Conservation (phyloP, 2,329 filamentous ascomycete genomes). For the Penicillium frequentans region DNA sequence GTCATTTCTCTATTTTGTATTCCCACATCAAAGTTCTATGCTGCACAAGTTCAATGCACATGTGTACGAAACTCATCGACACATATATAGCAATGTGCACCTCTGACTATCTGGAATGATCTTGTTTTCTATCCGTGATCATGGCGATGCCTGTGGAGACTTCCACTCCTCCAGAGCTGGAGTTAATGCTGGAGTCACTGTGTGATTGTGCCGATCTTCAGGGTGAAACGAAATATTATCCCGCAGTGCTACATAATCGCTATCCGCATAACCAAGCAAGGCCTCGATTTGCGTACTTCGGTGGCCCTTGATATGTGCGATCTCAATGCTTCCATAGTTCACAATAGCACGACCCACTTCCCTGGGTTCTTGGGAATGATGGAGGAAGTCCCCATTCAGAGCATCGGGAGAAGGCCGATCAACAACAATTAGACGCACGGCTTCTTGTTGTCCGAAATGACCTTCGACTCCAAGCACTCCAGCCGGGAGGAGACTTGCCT, state of each 20-base stretch:
- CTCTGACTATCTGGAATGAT: background rate
- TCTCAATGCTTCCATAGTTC: conserved; percentile 87
- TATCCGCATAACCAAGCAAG: conserved; percentile 86
- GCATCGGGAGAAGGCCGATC: conserved; percentile 53
- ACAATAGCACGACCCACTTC: conserved; percentile 89
- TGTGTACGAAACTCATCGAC: background rate
- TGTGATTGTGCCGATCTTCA: conserved; percentile 20
- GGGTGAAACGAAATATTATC: conserved; percentile 74
- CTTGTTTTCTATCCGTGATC: background rate
- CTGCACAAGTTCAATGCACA: background rate
- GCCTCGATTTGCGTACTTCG: conserved; percentile 78
- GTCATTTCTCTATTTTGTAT: background rate
- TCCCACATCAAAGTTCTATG: background rate
- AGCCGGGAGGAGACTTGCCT: conserved; percentile 83
- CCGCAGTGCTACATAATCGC: conserved; percentile 85
- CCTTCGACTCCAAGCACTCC: conserved; percentile 91
- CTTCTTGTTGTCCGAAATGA: conserved; percentile 86
- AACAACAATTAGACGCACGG: conserved; percentile 81
- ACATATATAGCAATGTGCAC: background rate
- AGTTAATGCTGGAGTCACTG: conserved; percentile 20
- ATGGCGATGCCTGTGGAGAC: background rate
- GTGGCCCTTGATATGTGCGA: conserved; percentile 78
- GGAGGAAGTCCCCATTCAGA: conserved; percentile 41
- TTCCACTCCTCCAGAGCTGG: conserved; percentile 27
- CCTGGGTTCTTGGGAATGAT: conserved; percentile 46